Evolutionary conservation across 495 filamentous ascomycete species (phyloP), one percentile per base, ranked within the genome.

Genomic region (Terfezia boudieri): DNA sequence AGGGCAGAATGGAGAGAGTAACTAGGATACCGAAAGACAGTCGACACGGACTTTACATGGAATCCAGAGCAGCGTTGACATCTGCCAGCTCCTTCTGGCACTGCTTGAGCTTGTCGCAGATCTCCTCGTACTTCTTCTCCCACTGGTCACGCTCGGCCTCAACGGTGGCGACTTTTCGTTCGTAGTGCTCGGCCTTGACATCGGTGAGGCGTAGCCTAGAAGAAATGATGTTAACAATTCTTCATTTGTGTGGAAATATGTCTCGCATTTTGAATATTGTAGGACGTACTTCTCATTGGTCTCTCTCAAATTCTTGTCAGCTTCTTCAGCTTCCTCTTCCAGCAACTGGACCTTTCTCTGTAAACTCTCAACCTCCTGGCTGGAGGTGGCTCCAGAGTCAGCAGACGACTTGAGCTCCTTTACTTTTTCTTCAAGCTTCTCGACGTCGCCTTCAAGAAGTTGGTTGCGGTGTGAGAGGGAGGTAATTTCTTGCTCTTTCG

Each of bases 161-260:
- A 59, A 99, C 79, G 61, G 89, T 93, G 68, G 92, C 83, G 59
- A 99, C 90, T 73, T 99, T 95, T 74, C 92, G 92, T 73, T 96
- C 92, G 71, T 86, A 94, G 76, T 99, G 90, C 58, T 89, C 92
- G 67, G 90, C 86, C 74, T 95, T 95, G 71, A 96, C 86, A 69
- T 96, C 90, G 69, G 90, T 95, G 72, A 93, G 88, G 63, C 92
- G 86, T 64, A 96, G 84, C 71, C 90, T 99, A 57, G 48, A 50
- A 56, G 55, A 37, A 58, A 55, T 49, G n/a, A 14, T 22, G 41
- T 48, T 37, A 50, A 32, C 38, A 53, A 57, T 52, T 26, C 56
- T 20, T 26, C 52, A 53, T 20, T 50, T 35, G 35, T 43, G 51
- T 52, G 54, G 46, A 37, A 35, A 26, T n/a, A 51, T 57, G 38